A percentile compares a stretch with the other conserved stretches of the same genome.
These are phyloP conservation scores for Quercus robur DNA, from an alignment of 306 rosid species.

Conservation along the genomic window DNA sequence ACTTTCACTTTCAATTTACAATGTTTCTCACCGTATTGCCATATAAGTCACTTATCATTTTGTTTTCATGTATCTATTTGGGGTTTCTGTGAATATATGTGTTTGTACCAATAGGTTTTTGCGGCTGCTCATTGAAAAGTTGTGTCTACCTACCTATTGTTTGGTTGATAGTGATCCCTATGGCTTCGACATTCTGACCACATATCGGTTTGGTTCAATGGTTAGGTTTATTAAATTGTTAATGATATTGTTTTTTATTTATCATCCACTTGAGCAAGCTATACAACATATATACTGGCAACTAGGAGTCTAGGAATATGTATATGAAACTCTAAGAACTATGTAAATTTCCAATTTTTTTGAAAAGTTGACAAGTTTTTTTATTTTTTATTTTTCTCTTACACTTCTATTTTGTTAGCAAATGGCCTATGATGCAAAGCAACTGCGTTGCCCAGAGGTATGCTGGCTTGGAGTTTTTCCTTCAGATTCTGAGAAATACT, in stretches of 20 bases:
- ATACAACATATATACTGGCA: conserved; percentile 4
- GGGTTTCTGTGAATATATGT: conserved; percentile 13
- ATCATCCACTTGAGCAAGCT: conserved; percentile 4
- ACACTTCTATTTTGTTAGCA: conserved; percentile 42
- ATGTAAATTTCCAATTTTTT: not conserved
- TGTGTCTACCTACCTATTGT: conserved; percentile 70
- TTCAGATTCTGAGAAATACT: conserved; percentile 67
- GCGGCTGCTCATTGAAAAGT: conserved; percentile 77
- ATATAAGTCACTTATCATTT: conserved; percentile 2
- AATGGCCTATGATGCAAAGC: no score
- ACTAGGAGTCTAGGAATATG: conserved; percentile 9
- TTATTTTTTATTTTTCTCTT: not conserved
- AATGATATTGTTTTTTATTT: conserved; percentile 21
- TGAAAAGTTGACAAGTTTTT: not conserved
- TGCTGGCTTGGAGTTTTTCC: conserved; percentile 92
- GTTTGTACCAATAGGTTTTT: conserved; percentile 58
- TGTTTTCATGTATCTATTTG: not conserved
- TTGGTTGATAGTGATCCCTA: conserved; percentile 98
- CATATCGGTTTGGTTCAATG: conserved; percentile 92
- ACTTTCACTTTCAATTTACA: not conserved
- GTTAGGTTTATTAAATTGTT: conserved; percentile 43
- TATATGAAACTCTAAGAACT: conserved; percentile 1
- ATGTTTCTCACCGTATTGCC: conserved; percentile 1
- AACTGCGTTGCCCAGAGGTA: conserved; percentile 67
- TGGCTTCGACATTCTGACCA: conserved; percentile 86